Base-by-base conservation (phyloP, 352 stramenopile species). In the Phytophthora multivora region DNA sequence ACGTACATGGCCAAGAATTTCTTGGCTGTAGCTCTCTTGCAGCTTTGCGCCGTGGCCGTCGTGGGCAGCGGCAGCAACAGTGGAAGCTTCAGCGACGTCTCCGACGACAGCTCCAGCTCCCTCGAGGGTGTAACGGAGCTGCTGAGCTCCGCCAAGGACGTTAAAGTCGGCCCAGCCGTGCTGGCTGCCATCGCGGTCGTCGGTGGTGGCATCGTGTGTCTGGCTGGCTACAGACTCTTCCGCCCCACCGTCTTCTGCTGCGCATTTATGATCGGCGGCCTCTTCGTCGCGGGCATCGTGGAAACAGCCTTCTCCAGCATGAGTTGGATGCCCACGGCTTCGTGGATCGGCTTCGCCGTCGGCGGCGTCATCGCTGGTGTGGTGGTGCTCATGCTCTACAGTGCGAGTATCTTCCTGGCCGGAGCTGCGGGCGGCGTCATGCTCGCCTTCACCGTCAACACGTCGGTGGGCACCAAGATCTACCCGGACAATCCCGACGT, bases 261-360 rank as follows among this genome's bases (percentile, higher is more conserved):
- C 53, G 83, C 75, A 31, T 95, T 95, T 43, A 73, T 88, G 23
- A 48, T 88, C 3, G 83, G 81, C n/a, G 83, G 82, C 8, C 69
- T 94, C 48, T 79, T 88, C 30, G 71, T 86, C 3, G 66, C 77
- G 1, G 72, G 75, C 2, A 59, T 91, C n/a, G 45, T 89, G 11
- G 85, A 86, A n/a, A 60, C 60, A 3, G 67, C 77, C 13, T 89
- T 89, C 50, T 48, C 59, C 33, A 67, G 55, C 47, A 33, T 85
- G 61, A 63, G 38, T 18, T 90, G 80, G 76, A 77, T 86, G 54
- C 64, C 69, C 8, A 78, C 74, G 0, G 80, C 78, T 6, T 86
- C 80, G 11, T 89, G 77, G 75, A 74, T 90, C 23, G 71, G 62
- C 21, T 90, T 90, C 45, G 54, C 57, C 16, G 38, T 85, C 8